Evolutionary conservation across 2,329 filamentous ascomycete species (phyloP), one percentile per base, ranked within the genome.

Genomic region (Dendryphion nanum): DNA sequence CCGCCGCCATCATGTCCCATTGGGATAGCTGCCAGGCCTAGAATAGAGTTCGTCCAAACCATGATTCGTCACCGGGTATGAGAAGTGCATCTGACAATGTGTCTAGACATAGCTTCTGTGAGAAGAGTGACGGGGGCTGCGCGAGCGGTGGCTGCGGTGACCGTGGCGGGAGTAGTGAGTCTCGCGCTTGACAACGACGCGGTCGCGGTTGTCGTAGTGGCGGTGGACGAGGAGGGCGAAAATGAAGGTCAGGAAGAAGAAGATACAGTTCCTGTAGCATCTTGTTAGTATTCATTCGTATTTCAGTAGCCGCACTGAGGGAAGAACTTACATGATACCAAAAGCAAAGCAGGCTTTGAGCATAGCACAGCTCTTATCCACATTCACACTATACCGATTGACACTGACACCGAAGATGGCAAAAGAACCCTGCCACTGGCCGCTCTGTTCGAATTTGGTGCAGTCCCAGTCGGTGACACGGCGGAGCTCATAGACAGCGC

Each of bases 321-420:
- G 18, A 10, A 17, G 29, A 12, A 59, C 71, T 69, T 66, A 91
- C 68, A 96, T 94, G 64, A 97, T 96, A 33, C 80, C 89, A 51
- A 96, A 83, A 3, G 89, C 91, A 69, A 89, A 97, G 50, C 75
- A 78, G 1, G 90, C 85, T 78, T 96, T 97, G 59, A 95, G 79
- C 88, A 96, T 93, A 34, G 85, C 79, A 69, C 91, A 97, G 4
- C 81, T 80, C 75, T 91, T 91, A 66, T 87, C 76, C 24, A 82
- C 66, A 37, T 76, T 16, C 8, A 35, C 20, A n/a, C 13, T 8
- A 8, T 26, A 40, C 14, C 6, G 3, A 14, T 30, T 35, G 2
- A 23, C 38, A 6, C 18, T 7, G 21, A 40, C 19, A n/a, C 19
- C 16, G 16, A 35, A 3, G 18, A 23, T 21, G 10, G 10, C 23